Percentiles rank a stretch among this genome's conserved stretches.
These are phyloP conservation scores for Periconia sp. DNA, from an alignment of 2,329 filamentous ascomycete species.

Conservation along the genomic window DNA sequence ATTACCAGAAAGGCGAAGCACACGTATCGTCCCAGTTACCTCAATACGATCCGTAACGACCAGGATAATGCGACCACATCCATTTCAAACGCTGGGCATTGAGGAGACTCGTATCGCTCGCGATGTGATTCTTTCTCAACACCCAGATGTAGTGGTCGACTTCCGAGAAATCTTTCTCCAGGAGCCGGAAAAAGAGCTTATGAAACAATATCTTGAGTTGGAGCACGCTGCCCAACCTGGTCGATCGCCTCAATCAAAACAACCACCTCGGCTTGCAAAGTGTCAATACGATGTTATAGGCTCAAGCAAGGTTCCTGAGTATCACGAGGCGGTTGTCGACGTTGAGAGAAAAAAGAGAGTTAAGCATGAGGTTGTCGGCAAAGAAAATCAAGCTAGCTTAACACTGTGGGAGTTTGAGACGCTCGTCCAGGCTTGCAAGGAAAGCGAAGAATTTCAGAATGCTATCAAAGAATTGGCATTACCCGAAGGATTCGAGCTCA, in stretches of 20 bases:
- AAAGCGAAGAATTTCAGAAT: constrained; percentile 55
- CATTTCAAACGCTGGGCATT: constrained; percentile 58
- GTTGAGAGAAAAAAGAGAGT: constrained; percentile 46
- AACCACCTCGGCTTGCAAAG: constrained; percentile 54
- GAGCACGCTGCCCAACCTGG: constrained; percentile 47
- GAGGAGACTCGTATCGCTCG: constrained; percentile 57
- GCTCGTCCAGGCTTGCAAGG: constrained; percentile 49
- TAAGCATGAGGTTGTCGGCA: constrained; percentile 50
- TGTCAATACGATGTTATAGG: constrained; percentile 61
- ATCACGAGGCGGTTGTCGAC: constrained; percentile 58
- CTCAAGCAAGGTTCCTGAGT: constrained; percentile 53
- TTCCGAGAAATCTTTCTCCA: constrained; percentile 56
- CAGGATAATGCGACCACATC: constrained; percentile 47
- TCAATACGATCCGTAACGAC: neutral
- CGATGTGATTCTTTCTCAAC: constrained; percentile 51
- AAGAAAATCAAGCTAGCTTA: constrained; percentile 52
- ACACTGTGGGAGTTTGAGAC: constrained; percentile 46
- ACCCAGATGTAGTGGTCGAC: constrained; percentile 41
- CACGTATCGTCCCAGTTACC: neutral
- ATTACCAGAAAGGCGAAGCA: neutral
- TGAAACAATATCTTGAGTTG: constrained; percentile 51
- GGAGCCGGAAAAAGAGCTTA: constrained; percentile 53
- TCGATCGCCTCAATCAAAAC: constrained; percentile 43
- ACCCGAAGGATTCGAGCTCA: constrained; percentile 58
- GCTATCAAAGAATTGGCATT: constrained; percentile 55